phyloP scores from a whole-genome alignment of 1,284 basidiomycete species.

The Austroboletus novae-zelandiae region DNA sequence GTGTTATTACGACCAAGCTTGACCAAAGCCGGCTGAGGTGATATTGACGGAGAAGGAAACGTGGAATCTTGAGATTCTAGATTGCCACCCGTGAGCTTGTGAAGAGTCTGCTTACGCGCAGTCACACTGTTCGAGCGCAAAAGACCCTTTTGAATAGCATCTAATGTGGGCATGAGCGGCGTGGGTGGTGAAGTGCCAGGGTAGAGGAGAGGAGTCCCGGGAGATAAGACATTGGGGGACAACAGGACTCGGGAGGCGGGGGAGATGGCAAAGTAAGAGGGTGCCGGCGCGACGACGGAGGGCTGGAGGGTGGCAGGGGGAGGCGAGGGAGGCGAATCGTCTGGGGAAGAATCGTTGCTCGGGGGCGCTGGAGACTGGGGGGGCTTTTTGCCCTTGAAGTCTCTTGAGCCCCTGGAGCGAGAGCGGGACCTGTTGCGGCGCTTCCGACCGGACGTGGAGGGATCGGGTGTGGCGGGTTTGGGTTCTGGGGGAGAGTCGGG shows the following conservation, averaged over 20 bases:
- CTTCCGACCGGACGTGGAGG: conserved; percentile 44
- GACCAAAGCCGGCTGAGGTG: conserved; percentile 47
- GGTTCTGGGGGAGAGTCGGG: conserved; percentile 20
- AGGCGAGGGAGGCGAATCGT: conserved; percentile 48
- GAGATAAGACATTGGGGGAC: conserved; percentile 50
- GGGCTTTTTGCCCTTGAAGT: conserved; percentile 60
- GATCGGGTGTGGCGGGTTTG: conserved; percentile 34
- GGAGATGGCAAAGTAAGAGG: conserved; percentile 55
- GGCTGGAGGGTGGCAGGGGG: conserved; percentile 41
- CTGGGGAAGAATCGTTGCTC: conserved; percentile 65
- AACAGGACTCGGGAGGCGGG: conserved; percentile 49
- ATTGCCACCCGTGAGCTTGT: conserved; percentile 67
- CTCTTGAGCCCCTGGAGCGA: conserved; percentile 70
- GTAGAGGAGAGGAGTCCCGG: conserved; percentile 53
- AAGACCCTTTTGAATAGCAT: conserved; percentile 66
- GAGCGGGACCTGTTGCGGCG: conserved; percentile 74
- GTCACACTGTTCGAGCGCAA: conserved; percentile 77
- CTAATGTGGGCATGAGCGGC: conserved; percentile 64
- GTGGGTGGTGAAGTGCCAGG: conserved; percentile 64
- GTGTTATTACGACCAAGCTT: conserved; percentile 72
- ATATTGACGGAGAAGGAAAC: conserved; percentile 39
- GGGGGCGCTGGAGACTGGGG: conserved; percentile 45
- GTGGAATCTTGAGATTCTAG: conserved; percentile 44
- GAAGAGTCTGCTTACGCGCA: conserved; percentile 67
- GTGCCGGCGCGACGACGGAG: conserved; percentile 62